Base-by-base conservation (phyloP, 2,329 filamentous ascomycete species). In the Botrytis aclada region DNA sequence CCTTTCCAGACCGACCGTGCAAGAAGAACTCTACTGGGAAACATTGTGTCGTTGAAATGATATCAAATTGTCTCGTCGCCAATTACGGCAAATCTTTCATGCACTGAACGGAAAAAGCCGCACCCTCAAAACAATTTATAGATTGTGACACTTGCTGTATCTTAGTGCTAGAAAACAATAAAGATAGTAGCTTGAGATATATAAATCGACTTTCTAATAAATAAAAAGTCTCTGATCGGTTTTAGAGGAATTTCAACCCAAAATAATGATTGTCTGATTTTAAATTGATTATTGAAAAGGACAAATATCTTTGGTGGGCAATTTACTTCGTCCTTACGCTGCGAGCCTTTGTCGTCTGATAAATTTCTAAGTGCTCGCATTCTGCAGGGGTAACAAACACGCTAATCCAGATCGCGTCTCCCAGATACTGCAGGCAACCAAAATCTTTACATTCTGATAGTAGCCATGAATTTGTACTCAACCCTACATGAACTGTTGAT, bases 1-100 rank as follows among this genome's bases (percentile, higher is more conserved):
- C 91, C 91, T 86, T 93, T 93, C 91, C 91, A 93, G 77, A 92
- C 88, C 32, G 91, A 93, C 74, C 91, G 89, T 80, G 86, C 85
- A 54, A 88, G 80, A 20, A 89, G 86, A 77, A 84, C 85, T 77
- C 87, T 84, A 74, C 89, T 90, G 74, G 87, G 84, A 80, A 87
- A 84, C 89, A 91, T 92, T 60, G 45, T 69, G 65, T 71, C 43
- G 73, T 72, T 47, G 25, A n/a, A 56, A 70, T 72, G 56, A 69
- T 51, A 41, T 69, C 58, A 64, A 69, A 41, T 43, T 71, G 34
- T 20, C 29, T 29, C 56, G 58, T 54, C 41, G 43, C 25, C 60
- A 43, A 22, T 43, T 20, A 64, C n/a, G 41, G n/a, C n/a, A 72
- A 43, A 63, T 56, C 51, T 56, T 56, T 56, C 51, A 56, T 29